A percentile compares a stretch with the other conserved stretches of the same genome.
Evolutionary conservation across 1,284 basidiomycete genomes (phyloP).

Genomic region (Apiotrichum laibachii): DNA sequence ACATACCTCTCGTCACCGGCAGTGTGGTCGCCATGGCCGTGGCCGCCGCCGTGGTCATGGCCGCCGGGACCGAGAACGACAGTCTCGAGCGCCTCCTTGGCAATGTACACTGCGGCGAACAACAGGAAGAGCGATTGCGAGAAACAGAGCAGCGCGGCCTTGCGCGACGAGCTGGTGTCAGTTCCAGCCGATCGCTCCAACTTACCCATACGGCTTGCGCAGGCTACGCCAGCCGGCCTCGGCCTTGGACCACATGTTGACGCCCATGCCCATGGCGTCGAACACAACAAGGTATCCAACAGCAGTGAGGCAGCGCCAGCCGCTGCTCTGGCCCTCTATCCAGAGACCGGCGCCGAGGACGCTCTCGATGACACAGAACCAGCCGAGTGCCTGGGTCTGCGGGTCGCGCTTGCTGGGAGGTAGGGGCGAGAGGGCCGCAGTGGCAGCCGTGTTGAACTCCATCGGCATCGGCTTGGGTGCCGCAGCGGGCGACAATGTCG

Average conservation of each 20-base stretch:
- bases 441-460: constrained; percentile 20
- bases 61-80: constrained; percentile 60
- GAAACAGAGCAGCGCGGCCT: constrained; percentile 77
- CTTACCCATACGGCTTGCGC: constrained; percentile 67
- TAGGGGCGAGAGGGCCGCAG: constrained; percentile 25
- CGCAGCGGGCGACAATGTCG: constrained; percentile 5
- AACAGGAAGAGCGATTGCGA: constrained; percentile 84
- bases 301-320: constrained; percentile 82
- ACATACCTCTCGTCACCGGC: constrained; percentile 12
- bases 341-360: constrained; percentile 63
- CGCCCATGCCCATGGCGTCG: constrained; percentile 75
- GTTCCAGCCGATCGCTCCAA: constrained; percentile 15
- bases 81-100: constrained; percentile 88
- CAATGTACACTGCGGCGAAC: constrained; percentile 86
- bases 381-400: constrained; percentile 47
- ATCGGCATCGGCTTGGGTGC: constrained; percentile 25
- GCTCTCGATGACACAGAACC: constrained; percentile 54
- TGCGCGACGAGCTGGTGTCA: constrained; percentile 62
- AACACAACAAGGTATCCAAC: constrained; percentile 96
- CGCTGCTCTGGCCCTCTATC: constrained; percentile 86
- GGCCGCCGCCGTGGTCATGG: constrained; percentile 42
- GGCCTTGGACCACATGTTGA: constrained; percentile 57
- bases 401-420: constrained; percentile 42
- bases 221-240: constrained; percentile 42
- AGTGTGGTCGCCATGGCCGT: constrained; percentile 23